Base-by-base conservation (phyloP, 768 basidiomycete genomes). In the Epithele typhae region DNA sequence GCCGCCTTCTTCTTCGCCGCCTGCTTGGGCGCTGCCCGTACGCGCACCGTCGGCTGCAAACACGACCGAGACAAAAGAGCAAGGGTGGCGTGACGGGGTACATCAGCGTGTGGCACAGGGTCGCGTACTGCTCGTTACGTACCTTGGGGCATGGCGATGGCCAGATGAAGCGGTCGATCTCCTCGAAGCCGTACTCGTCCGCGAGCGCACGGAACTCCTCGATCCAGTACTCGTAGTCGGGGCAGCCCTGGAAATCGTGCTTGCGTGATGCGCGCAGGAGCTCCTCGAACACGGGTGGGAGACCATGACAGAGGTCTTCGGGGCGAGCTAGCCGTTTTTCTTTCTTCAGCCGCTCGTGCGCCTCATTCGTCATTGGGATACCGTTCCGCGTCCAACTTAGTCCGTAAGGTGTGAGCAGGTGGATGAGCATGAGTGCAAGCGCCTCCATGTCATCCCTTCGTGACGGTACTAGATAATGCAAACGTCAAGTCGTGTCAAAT, bases 371-470 rank as follows among this genome's bases (percentile, higher is more conserved):
- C 55, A 83, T 84, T 7, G 87, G 87, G 12, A 89, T 76, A n/a
- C 87, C 87, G 50, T 84, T 84, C 19, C 87, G 76, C 33, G 85
- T 89, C 87, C 87, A 90, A 15, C 77, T 66, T 19, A 90, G 75
- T 8, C 87, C 87, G 14, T 79, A 76, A 2, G 87, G 86, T 5
- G 82, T 90, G 36, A 90, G 71, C 21, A 90, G 72, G 59, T 90
- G 87, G 45, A 90, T 85, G 44, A 90, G 70, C 85, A 90, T 85
- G 37, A 90, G 69, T 3, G 84, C 84, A 17, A 77, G 70, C 0
- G 87, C 86, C 63, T 90, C 87, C 38, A 90, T 72, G 58, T 90
- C 87, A 58, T 90, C 87, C 47, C 87, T 73, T 38, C 87, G 77
- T 46, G 86, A 84, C 17, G 87, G 86, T 34, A 88, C 87, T 89